phyloP scores from a whole-genome alignment of 2,329 filamentous ascomycete genomes.

The Diaporthe destruens region DNA sequence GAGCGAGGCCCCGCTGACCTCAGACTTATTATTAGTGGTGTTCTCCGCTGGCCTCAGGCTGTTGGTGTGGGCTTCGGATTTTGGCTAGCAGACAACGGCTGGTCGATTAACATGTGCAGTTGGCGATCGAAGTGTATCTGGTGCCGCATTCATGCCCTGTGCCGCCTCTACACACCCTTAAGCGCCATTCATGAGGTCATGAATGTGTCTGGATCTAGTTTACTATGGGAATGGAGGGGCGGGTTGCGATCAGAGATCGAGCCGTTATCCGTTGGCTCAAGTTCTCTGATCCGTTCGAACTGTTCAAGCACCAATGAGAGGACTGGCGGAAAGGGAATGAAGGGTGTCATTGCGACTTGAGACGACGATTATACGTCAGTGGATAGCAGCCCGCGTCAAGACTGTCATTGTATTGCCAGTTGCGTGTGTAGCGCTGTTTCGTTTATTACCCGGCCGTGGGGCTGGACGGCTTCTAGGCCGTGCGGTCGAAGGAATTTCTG shows the following conservation, averaged over 20 bases:
- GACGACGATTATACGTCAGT: slow-evolving; percentile 21
- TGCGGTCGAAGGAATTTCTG: background rate
- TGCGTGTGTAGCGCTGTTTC: slow-evolving; percentile 24
- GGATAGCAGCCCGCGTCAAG: background rate
- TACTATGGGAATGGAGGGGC: background rate
- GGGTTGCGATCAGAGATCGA: slow-evolving; percentile 14
- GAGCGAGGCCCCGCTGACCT: slow-evolving; percentile 16
- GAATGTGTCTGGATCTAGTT: background rate
- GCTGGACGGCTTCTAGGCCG: slow-evolving; percentile 23
- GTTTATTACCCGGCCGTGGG: slow-evolving; percentile 15
- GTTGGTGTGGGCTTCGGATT: background rate
- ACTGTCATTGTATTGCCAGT: slow-evolving; percentile 14
- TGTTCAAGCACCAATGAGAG: slow-evolving; percentile 8
- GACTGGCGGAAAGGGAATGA: background rate
- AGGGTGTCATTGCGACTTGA: slow-evolving; percentile 5
- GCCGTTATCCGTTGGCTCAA: background rate
- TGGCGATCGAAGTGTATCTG: background rate
- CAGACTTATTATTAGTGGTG: background rate
- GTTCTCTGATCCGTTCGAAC: background rate
- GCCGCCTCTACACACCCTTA: background rate
- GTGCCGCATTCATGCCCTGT: background rate
- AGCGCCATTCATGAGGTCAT: background rate
- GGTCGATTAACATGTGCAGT: background rate
- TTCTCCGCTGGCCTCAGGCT: background rate
- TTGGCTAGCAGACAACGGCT: background rate